phyloP scores from a whole-genome alignment of 2,329 filamentous ascomycete genomes.

The Hansfordia pulvinata region DNA sequence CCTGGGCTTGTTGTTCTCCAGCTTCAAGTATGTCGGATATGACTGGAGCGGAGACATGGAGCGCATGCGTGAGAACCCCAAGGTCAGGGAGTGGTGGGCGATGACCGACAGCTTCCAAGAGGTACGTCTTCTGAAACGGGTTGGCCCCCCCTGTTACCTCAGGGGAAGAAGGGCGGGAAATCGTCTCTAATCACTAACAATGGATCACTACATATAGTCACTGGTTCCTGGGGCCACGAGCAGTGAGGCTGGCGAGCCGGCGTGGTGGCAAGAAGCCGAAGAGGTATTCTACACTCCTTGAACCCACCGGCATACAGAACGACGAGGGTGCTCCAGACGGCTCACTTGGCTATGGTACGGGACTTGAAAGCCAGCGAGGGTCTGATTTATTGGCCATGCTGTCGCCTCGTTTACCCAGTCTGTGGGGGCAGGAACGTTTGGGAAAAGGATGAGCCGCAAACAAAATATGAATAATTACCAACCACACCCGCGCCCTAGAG shows the following conservation, averaged over 20 bases:
- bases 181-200: constrained; percentile 3
- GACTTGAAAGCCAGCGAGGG: no score
- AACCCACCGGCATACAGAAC: no score
- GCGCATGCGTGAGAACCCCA: constrained; percentile 57
- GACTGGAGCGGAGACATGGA: constrained; percentile 65
- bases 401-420: no score
- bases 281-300: constrained; percentile 53
- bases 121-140: constrained; percentile 21
- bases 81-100: constrained; percentile 66
- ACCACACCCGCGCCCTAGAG: no score
- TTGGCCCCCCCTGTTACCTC: no score
- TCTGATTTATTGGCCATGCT: no score
- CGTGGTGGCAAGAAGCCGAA: constrained; percentile 57
- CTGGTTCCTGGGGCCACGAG: constrained; percentile 44
- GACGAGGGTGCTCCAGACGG: no score
- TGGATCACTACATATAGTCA: constrained; percentile 10
- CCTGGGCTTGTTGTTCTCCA: constrained; percentile 54
- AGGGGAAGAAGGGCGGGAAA: no score
- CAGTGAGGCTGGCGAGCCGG: constrained; percentile 43
- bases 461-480: no score
- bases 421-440: no score
- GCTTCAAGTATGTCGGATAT: constrained; percentile 66
- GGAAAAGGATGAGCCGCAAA: no score
- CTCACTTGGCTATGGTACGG: no score
- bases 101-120: constrained; percentile 71